Percentiles rank a stretch among this genome's conserved stretches.
Conservation (phyloP, 148 eudicot species). For the Bassia scoparia region DNA sequence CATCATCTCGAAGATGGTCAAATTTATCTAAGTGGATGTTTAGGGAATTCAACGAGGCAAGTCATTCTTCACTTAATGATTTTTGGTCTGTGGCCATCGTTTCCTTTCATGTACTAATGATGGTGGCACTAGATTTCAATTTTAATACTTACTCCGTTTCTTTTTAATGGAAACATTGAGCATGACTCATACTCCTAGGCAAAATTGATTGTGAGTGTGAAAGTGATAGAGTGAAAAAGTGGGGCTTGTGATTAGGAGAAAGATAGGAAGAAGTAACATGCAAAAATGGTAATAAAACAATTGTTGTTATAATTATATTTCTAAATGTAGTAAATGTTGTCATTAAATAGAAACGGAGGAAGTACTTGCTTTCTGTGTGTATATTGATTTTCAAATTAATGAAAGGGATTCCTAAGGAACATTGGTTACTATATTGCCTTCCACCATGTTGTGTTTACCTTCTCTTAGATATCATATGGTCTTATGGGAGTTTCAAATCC, state of each 20-base stretch:
- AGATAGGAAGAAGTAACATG: too few species aligned
- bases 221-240: too few species aligned
- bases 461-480: not conserved
- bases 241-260: too few species aligned
- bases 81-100: not conserved
- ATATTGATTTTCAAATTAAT: not conserved
- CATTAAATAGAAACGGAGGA: too few species aligned
- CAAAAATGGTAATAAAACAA: too few species aligned
- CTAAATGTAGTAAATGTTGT: too few species aligned
- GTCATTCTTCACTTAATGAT: slow-evolving; percentile 15
- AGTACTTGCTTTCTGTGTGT: not conserved
- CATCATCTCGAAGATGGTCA: slow-evolving; percentile 97
- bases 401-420: not conserved
- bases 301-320: too few species aligned
- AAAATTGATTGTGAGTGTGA: too few species aligned
- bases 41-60: slow-evolving; percentile 94
- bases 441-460: not conserved
- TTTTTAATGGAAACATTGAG: too few species aligned
- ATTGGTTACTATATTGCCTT: not conserved
- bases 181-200: too few species aligned
- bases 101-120: not conserved
- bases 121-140: not conserved
- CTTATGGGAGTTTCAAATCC: not conserved
- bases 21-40: slow-evolving; percentile 89
- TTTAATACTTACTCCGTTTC: not conserved